phyloP scores from a whole-genome alignment of 257 asterid genomes.

The Solanum virginianum region DNA sequence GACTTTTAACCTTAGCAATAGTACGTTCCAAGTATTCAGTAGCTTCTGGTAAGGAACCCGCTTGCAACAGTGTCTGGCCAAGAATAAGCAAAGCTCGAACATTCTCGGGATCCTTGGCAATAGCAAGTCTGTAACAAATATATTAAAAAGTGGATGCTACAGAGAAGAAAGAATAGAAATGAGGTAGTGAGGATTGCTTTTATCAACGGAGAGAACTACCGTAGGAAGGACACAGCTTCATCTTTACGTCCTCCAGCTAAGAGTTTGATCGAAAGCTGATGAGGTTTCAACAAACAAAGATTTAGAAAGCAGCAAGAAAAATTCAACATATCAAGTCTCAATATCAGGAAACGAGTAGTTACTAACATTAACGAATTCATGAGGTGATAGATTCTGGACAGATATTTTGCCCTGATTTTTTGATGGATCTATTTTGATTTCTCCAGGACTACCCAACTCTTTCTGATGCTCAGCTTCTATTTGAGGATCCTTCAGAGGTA shows the following conservation, averaged over 20 bases:
- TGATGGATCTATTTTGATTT: slow-evolving; percentile 16
- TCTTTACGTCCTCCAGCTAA: neutral
- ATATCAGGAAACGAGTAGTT: neutral
- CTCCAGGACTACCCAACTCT: slow-evolving; percentile 15
- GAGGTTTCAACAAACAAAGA: neutral
- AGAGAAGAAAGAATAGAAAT: neutral
- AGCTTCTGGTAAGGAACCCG: slow-evolving; percentile 44
- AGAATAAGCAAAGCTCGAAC: slow-evolving; percentile 59
- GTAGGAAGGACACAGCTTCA: slow-evolving; percentile 2
- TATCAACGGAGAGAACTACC: neutral
- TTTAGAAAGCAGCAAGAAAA: neutral
- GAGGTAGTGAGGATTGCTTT: neutral
- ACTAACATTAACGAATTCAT: slow-evolving; percentile 63
- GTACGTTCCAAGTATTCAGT: slow-evolving; percentile 52
- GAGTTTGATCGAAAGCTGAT: slow-evolving; percentile 2
- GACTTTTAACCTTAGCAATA: slow-evolving; percentile 50
- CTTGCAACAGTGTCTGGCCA: slow-evolving; percentile 64
- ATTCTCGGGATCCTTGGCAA: slow-evolving; percentile 69
- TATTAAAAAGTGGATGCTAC: slow-evolving; percentile 6
- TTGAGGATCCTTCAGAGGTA: slow-evolving; percentile 39
- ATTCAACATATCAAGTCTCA: neutral
- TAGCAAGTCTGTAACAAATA: slow-evolving; percentile 64
- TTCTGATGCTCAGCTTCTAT: slow-evolving; percentile 16
- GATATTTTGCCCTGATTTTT: slow-evolving; percentile 38
- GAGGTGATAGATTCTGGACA: slow-evolving; percentile 44